Evolutionary conservation across 805 yeast genomes (phyloP), one percentile per base, ranked within the genome.

Genomic region (Candida vartiovaarae): DNA sequence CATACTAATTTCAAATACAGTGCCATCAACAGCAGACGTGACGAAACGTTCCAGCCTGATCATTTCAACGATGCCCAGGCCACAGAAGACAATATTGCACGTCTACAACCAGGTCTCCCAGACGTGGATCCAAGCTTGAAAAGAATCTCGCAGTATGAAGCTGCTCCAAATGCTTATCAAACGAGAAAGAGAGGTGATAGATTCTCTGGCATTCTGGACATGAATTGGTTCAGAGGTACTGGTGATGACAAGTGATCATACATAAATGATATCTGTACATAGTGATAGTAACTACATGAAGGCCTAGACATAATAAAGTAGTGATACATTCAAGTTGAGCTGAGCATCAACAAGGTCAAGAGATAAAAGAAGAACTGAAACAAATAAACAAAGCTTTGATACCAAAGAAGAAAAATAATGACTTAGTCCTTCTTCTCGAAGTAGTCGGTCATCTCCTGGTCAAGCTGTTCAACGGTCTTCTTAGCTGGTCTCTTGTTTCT

Each of bases 371-470:
- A 30, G 32, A 41, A 41, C 29, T 28, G 34, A 43, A 34, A 34
- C 33, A 36, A 29, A 15, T 15, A 15, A 15, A 15, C 20, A 15
- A 15, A 15, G 20, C 20, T 15, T 15, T 15, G 20, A 15, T 15
- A 15, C 20, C 1, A 37, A n/a, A 11, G 33, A 32, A 25, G 20
- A 29, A 35, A n/a, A n/a, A 8, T 4, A 9, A 35, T 8, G 34
- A n/a, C 24, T 48, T 58, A 60, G 42, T 66, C 66, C 50, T 68
- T 67, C 52, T 67, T 71, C 50, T 79, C 80, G 57, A 91, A 90
- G 71, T 91, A 91, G 63, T 90, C 98, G 50, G 89, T 84, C 99
- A 93, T 91, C 71, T 91, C 98, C 63, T 90, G 95, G 68, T 93
- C 99, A 62, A 91, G 79, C 68, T 93, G 91, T 65, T 86, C 98